phyloP scores from a whole-genome alignment of 768 basidiomycete genomes.

The Russula olivacea region DNA sequence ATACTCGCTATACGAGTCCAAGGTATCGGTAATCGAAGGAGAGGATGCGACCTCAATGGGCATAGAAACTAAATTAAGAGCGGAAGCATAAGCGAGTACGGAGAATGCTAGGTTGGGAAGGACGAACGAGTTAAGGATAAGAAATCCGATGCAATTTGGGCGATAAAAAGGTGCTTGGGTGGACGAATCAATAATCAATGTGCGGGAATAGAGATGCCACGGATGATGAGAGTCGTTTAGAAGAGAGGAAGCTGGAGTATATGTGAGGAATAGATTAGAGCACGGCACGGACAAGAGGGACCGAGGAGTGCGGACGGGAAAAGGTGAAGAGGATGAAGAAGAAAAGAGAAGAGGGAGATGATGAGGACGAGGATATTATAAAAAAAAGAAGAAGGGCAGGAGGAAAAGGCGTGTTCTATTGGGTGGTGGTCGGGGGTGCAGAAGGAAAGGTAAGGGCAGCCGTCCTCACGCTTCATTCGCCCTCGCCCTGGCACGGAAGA shows the following conservation, averaged over 20 bases:
- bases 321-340: conserved; percentile 21
- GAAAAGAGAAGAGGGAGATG: not conserved
- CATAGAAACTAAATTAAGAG: conserved; percentile 46
- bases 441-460: conserved; percentile 26
- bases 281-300: conserved; percentile 33
- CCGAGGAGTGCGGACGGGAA: conserved; percentile 9
- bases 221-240: conserved; percentile 31
- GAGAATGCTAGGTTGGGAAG: conserved; percentile 17
- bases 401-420: conserved; percentile 23
- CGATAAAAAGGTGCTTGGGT: conserved; percentile 42
- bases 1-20: conserved; percentile 34
- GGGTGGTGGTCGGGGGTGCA: conserved; percentile 41
- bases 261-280: conserved; percentile 26
- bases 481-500: conserved; percentile 2
- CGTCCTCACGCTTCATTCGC: not conserved
- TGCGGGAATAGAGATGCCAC: conserved; percentile 39
- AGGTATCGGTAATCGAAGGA: conserved; percentile 39
- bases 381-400: conserved; percentile 13
- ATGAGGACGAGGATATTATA: conserved; percentile 12
- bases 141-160: conserved; percentile 42
- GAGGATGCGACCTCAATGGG: conserved; percentile 60
- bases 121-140: conserved; percentile 49
- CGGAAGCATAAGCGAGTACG: conserved; percentile 27
- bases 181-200: conserved; percentile 46
- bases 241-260: conserved; percentile 21